Base-by-base conservation (phyloP, 1,284 basidiomycete genomes). In the Psilocybe mexicana region DNA sequence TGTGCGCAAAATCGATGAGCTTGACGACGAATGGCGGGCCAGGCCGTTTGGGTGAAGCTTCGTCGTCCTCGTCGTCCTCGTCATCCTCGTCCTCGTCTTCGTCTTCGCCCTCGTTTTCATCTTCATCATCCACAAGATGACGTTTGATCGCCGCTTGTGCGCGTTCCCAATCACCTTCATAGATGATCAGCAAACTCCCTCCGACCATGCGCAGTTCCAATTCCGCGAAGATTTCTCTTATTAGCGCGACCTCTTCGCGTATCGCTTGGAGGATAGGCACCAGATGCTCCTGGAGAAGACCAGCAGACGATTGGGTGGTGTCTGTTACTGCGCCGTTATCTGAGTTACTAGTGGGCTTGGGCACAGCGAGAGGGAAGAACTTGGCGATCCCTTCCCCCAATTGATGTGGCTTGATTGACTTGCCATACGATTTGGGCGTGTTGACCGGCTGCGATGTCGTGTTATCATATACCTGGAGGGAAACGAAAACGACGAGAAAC, bases 1-100 rank as follows among this genome's bases (percentile, higher is more conserved):
- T 91, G 72, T 98, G 96, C 2, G 94, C 96, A 72, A 98, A 98
- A 76, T 98, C 96, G 60, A 98, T 98, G 62, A 97, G 74, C 59
- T 88, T 88, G 57, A 96, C 79, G 7, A 79, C 76, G 62, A 83
- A 87, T 7, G 90, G 82, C 12, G 83, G 80, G 6, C 81, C 79
- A 2, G 69, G 67, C 51, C 63, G 66, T 26, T 76, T 75, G 0
- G 72, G 69, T 2, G 74, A 74, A 0, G 74, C 75, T 0, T 75
- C 74, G 0, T 74, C 70, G 2, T 71, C 18, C 18, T 18, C 68
- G 3, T 75, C 70, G 1, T 71, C 70, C 10, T 73, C 69, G 2
- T 77, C 76, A 0, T 76, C 76, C 1, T 73, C 66, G 2, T 73
- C 65, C 1, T 76, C 73, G 0, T 78, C 10, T 66, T 75, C 70